phyloP scores from a whole-genome alignment of 257 asterid species.

The Plectranthus barbatus region DNA sequence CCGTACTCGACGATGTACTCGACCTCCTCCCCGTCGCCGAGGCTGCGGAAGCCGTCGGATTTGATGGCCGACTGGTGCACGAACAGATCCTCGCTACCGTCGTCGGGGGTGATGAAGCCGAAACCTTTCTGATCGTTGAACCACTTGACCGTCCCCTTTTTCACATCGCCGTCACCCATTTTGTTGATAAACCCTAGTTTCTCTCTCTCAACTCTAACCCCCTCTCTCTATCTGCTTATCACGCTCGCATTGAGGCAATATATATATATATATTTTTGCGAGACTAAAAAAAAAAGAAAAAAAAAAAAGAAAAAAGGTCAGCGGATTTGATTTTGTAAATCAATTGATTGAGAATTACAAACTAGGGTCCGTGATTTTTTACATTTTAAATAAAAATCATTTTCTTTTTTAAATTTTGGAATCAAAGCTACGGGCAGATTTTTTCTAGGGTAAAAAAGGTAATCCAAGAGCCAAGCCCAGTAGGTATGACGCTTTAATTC shows the following conservation, averaged over 20 bases:
- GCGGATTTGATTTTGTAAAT: constrained; percentile 30
- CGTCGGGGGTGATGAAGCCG: constrained; percentile 82
- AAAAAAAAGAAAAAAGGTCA: not conserved
- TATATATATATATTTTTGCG: constrained; percentile 16
- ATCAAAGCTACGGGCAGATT: constrained; percentile 5
- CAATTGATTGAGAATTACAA: constrained; percentile 16
- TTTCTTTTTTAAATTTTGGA: not conserved
- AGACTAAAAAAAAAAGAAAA: too few relatives aligned
- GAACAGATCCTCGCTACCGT: too few relatives aligned
- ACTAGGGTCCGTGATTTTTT: constrained; percentile 34
- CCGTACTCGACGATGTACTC: constrained; percentile 53
- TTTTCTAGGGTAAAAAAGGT: too few relatives aligned
- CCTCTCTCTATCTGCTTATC: not conserved
- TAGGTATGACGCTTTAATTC: too few relatives aligned
- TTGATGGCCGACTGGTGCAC: too few relatives aligned
- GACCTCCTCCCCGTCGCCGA: constrained; percentile 63
- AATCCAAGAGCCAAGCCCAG: too few relatives aligned
- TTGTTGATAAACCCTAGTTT: constrained; percentile 29
- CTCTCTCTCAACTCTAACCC: not conserved
- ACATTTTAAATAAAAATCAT: too few relatives aligned
- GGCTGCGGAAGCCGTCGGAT: too few relatives aligned
- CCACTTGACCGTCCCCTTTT: constrained; percentile 74
- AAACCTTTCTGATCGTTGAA: constrained; percentile 73
- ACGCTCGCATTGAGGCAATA: not conserved
- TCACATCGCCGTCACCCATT: constrained; percentile 38